These are phyloP conservation scores for Rhodotorula sp. DNA, from an alignment of 1,284 basidiomycete genomes.

Conservation along the genomic window DNA sequence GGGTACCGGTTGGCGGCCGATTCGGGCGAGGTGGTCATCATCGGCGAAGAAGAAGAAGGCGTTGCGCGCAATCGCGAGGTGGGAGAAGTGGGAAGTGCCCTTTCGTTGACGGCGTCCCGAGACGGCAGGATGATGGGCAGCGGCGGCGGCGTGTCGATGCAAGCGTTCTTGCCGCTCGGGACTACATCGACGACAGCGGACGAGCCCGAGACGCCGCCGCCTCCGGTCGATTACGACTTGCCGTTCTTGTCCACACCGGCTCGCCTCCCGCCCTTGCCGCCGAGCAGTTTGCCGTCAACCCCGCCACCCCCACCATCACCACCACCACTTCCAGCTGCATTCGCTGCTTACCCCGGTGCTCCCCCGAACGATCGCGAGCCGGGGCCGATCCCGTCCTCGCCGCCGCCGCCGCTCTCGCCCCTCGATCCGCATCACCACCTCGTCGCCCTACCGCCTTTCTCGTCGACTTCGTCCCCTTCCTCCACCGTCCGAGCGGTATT, in stretches of 20 bases:
- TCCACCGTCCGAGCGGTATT: too few species aligned
- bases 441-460: background rate
- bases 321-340: background rate
- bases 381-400: background rate
- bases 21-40: background rate
- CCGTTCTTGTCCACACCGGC: background rate
- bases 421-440: background rate
- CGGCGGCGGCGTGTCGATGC: background rate
- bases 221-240: constrained; percentile 4
- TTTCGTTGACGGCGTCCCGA: background rate
- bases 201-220: constrained; percentile 7
- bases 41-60: background rate
- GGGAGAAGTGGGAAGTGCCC: background rate
- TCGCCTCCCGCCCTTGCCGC: background rate
- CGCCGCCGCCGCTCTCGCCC: background rate
- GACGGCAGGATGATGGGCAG: background rate
- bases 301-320: background rate
- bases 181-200: background rate
- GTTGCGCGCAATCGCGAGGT: background rate
- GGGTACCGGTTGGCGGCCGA: background rate
- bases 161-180: background rate
- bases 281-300: background rate
- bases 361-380: background rate
- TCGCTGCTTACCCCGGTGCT: background rate
- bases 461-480: background rate